Evolutionary conservation across 192 early-diverging fungal genomes (phyloP).

Genomic region (Geranomyces variabilis): DNA sequence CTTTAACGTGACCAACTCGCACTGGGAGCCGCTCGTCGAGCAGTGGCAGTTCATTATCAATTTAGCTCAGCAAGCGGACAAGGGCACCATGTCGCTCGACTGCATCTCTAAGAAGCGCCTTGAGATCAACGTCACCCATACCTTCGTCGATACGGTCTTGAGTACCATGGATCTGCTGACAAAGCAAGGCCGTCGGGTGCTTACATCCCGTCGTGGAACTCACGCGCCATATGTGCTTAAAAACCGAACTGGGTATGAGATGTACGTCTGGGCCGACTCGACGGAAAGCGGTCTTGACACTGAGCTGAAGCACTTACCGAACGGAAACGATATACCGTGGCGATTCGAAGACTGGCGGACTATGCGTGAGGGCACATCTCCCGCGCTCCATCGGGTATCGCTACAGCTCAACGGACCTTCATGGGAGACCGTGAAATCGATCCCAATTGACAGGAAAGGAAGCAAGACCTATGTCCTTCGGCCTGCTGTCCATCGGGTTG

Average conservation of each 20-base stretch:
- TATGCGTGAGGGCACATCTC: conserved; percentile 70
- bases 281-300: conserved; percentile 58
- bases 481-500: conserved; percentile 76
- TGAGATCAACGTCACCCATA: conserved; percentile 87
- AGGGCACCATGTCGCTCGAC: conserved; percentile 56
- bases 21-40: conserved; percentile 98
- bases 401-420: conserved; percentile 81
- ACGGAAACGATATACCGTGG: conserved; percentile 83
- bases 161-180: conserved; percentile 35
- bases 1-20: conserved; percentile 96
- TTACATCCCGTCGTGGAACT: conserved; percentile 32
- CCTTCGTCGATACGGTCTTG: conserved; percentile 53
- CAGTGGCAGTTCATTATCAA: conserved; percentile 74
- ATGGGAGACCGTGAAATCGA: conserved; percentile 91
- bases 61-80: conserved; percentile 33
- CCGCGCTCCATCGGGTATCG: conserved; percentile 76
- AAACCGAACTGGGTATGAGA: conserved; percentile 90
- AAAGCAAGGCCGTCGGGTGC: conserved; percentile 22
- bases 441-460: conserved; percentile 90
- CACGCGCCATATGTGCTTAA: conserved; percentile 80
- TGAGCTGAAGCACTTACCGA: conserved; percentile 67
- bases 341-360: conserved; percentile 97
- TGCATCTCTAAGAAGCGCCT: conserved; percentile 72
- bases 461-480: conserved; percentile 77
- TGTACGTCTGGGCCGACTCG: conserved; percentile 84